phyloP scores from a whole-genome alignment of 768 basidiomycete genomes.

The Podaxis sp. region DNA sequence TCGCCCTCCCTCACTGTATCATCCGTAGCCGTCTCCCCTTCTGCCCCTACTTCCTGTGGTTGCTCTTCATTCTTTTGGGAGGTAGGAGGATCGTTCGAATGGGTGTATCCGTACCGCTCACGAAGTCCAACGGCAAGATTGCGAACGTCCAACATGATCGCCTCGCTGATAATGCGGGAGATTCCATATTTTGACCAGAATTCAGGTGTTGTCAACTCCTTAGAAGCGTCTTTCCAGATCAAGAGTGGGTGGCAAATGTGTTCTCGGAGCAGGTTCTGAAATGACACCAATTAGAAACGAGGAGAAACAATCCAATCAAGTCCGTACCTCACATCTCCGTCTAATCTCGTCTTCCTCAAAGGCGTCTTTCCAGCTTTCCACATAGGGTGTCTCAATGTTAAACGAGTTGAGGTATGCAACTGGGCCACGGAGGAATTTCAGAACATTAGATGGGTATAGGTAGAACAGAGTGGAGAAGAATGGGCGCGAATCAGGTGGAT shows the following conservation, averaged over 20 bases:
- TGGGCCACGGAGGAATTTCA: constrained; percentile 76
- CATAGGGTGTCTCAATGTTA: constrained; percentile 56
- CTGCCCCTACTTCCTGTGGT: neutral
- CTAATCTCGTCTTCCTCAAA: constrained; percentile 71
- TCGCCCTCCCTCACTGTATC: neutral
- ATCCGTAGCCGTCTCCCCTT: constrained; percentile 3
- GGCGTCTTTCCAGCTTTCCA: constrained; percentile 68
- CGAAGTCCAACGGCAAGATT: constrained; percentile 54
- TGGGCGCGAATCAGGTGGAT: constrained; percentile 57
- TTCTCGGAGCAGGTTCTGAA: constrained; percentile 64
- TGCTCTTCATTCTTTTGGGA: neutral
- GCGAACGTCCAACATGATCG: constrained; percentile 64
- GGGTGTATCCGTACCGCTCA: constrained; percentile 27
- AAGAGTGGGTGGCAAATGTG: constrained; percentile 76
- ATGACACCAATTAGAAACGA: constrained; percentile 13
- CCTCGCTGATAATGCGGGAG: constrained; percentile 64
- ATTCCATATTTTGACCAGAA: constrained; percentile 69
- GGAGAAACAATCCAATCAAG: neutral
- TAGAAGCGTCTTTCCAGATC: constrained; percentile 60
- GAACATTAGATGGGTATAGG: constrained; percentile 86
- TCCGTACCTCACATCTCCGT: constrained; percentile 66
- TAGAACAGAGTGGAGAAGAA: constrained; percentile 86
- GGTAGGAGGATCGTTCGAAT: neutral
- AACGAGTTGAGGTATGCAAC: constrained; percentile 58
- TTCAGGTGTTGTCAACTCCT: constrained; percentile 62